Percentiles rank a stretch among this genome's conserved stretches.
phyloP scores from a whole-genome alignment of 2,329 filamentous ascomycete species.

The Zymoseptoria pseudotritici region DNA sequence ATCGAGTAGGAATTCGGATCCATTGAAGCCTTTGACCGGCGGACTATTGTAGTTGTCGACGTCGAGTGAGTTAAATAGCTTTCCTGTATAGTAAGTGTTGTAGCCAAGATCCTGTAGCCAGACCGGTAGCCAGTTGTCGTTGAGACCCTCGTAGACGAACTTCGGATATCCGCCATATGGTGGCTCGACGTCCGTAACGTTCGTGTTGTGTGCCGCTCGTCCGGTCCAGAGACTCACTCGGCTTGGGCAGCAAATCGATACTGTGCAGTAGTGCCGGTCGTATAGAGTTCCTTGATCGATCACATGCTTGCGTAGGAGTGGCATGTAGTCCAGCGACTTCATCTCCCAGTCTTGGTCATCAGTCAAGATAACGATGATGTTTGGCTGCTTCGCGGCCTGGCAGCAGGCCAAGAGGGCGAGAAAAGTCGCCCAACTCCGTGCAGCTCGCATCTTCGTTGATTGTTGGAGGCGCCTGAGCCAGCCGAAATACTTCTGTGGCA shows the following conservation, averaged over 20 bases:
- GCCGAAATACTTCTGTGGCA: background rate
- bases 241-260: constrained; percentile 59
- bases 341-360: constrained; percentile 60
- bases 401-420: background rate
- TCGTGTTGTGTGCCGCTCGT: constrained; percentile 60
- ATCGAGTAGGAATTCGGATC: constrained; percentile 45
- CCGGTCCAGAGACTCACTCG: constrained; percentile 59
- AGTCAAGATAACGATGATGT: constrained; percentile 60
- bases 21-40: constrained; percentile 52
- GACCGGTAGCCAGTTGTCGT: constrained; percentile 60
- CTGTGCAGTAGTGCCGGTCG: constrained; percentile 57
- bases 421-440: background rate
- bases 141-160: constrained; percentile 56
- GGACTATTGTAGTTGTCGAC: constrained; percentile 55
- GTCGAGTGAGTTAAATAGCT: constrained; percentile 58
- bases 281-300: constrained; percentile 43
- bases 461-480: background rate
- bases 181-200: constrained; percentile 52
- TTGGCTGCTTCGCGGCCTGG: constrained; percentile 29
- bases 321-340: constrained; percentile 54
- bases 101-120: constrained; percentile 62
- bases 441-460: background rate
- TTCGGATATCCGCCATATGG: constrained; percentile 60
- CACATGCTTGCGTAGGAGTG: constrained; percentile 47
- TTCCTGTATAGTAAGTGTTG: constrained; percentile 63